These are phyloP conservation scores for Trametes villosa DNA, from an alignment of 768 basidiomycete species.

Conservation along the genomic window DNA sequence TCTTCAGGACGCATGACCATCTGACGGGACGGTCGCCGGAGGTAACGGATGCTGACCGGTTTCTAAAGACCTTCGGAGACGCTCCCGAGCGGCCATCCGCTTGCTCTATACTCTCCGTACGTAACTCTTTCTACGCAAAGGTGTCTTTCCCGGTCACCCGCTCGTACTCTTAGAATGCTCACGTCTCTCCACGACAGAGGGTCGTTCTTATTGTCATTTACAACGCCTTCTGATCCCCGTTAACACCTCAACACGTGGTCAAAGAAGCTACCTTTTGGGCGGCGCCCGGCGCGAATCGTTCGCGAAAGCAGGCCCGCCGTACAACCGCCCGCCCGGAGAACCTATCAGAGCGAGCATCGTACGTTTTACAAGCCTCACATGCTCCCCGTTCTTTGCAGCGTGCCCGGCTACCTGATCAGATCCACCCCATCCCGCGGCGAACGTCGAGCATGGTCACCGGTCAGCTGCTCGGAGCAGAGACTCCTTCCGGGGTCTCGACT, in stretches of 20 bases:
- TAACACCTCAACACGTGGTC: constrained; percentile 6
- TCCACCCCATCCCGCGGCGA: not conserved
- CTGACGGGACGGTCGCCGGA: not conserved
- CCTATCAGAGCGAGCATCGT: constrained; percentile 6
- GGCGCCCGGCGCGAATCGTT: constrained; percentile 1
- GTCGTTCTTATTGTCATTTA: not conserved
- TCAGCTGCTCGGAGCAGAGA: not conserved
- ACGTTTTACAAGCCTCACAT: constrained; percentile 11
- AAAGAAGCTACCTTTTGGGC: not conserved
- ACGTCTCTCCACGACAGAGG: not conserved
- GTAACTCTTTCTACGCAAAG: not conserved
- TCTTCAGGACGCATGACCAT: not conserved
- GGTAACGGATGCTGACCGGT: constrained; percentile 10
- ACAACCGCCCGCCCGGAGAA: constrained; percentile 2
- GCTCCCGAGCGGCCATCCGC: not conserved
- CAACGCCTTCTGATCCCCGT: constrained; percentile 2
- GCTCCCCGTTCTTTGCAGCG: constrained; percentile 3
- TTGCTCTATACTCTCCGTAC: not conserved
- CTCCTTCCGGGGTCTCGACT: not conserved
- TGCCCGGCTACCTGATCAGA: not conserved
- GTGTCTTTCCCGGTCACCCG: not conserved
- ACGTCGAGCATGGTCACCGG: not conserved
- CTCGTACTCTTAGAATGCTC: not conserved
- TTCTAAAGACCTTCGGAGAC: not conserved
- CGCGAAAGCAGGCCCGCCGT: not conserved